phyloP scores from a whole-genome alignment of 495 filamentous ascomycete species.

The Hypomontagnella submonticulosa region DNA sequence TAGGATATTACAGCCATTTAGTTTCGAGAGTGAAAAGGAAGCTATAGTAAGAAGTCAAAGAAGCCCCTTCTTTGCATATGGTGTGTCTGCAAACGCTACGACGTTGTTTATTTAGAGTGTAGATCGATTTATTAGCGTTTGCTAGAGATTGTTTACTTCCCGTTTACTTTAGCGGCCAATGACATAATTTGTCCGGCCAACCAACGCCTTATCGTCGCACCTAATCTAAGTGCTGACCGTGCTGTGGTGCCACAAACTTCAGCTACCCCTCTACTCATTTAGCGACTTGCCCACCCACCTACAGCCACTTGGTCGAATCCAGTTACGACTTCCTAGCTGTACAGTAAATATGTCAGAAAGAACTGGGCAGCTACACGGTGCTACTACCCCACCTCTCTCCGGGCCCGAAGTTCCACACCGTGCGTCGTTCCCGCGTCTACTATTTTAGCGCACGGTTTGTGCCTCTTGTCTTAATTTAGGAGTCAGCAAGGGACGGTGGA shows the following conservation, averaged over 20 bases:
- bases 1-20: neutral
- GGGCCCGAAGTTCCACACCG: neutral
- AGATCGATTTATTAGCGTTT: neutral
- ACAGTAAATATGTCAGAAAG: too few relatives aligned
- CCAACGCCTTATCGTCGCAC: conserved; percentile 7
- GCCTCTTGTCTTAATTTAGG: conserved; percentile 12
- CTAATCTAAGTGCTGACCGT: conserved; percentile 1
- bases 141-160: conserved; percentile 28
- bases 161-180: conserved; percentile 33
- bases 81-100: neutral
- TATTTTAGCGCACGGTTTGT: neutral
- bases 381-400: neutral
- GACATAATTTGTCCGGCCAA: conserved; percentile 48
- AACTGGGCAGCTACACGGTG: too few relatives aligned
- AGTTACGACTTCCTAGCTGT: too few relatives aligned
- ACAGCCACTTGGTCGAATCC: too few relatives aligned
- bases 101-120: conserved; percentile 15
- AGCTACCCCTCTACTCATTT: neutral
- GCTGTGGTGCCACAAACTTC: neutral
- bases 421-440: neutral
- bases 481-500: too few relatives aligned
- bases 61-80: neutral
- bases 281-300: too few relatives aligned
- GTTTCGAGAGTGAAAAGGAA: neutral
- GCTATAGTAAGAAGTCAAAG: neutral